These are phyloP conservation scores for Penicillium sp. DNA, from an alignment of 2,329 filamentous ascomycete species.

Conservation along the genomic window DNA sequence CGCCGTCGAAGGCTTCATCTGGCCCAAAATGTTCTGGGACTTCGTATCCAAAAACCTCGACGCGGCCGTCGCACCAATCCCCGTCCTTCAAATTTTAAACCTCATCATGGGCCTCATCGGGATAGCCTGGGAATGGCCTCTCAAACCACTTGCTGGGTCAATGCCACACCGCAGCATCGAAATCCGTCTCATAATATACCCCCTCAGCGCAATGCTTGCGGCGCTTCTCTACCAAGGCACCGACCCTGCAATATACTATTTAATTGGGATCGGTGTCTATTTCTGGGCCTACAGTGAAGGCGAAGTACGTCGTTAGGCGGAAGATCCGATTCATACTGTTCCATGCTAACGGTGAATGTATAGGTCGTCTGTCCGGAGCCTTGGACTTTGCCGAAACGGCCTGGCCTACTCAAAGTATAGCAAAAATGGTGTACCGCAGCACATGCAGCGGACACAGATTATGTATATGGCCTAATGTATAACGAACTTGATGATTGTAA, in stretches of 20 bases:
- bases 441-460: conserved; percentile 14
- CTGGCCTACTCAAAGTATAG: conserved; percentile 30
- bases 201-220: conserved; percentile 69
- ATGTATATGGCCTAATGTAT: conserved; percentile 15
- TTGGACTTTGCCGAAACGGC: conserved; percentile 63
- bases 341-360: conserved; percentile 4
- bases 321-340: background rate
- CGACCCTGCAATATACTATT: conserved; percentile 86
- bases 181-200: conserved; percentile 75
- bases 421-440: conserved; percentile 10
- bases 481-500: conserved; percentile 2
- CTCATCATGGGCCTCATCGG: conserved; percentile 73
- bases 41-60: conserved; percentile 90
- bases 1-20: conserved; percentile 85
- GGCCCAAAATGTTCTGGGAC: conserved; percentile 99
- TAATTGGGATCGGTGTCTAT: conserved; percentile 79
- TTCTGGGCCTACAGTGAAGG: conserved; percentile 98
- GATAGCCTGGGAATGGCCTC: conserved; percentile 86
- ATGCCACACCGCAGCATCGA: conserved; percentile 83
- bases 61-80: conserved; percentile 77
- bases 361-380: conserved; percentile 66
- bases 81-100: conserved; percentile 85
- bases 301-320: conserved; percentile 63
- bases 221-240: conserved; percentile 86
- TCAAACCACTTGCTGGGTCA: conserved; percentile 71